Evolutionary conservation across 2,329 filamentous ascomycete species (phyloP), one percentile per base, ranked within the genome.

Genomic region (Pseudomassariella vexata): DNA sequence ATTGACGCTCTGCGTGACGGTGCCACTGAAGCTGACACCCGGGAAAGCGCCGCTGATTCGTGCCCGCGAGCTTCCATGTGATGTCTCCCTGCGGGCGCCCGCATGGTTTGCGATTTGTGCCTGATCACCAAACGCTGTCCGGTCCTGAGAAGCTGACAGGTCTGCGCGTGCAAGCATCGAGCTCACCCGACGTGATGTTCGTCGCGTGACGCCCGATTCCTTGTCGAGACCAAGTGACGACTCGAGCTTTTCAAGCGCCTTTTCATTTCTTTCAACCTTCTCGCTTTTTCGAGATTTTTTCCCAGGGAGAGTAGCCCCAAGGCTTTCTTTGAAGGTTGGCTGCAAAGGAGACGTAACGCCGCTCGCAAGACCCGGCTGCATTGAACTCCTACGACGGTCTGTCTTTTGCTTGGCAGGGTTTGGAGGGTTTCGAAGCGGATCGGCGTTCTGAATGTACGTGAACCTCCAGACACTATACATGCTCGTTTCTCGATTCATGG

Each of bases 111-210:
- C 47, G 7, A 60, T 50, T 3, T 55, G 67, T 42, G 53, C 59
- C 53, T 71, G 74, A 29, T 95, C 88, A 18, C 79, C 73, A 51
- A 94, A 94, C n/a, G 80, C 73, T 1, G 80, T 71, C 47, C 85
- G 74, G 45, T 94, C 88, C 43, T 90, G 85, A 11, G 82, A 92
- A 8, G 85, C 82, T 1, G 86, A 90, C 14, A 95, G 65, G 52
- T 95, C 90, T 19, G 85, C 84, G 48, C 90, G 74, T 11, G 89
- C 89, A 32, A 95, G 68, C 60, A 95, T 74, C 11, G 90, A 96
- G 62, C 92, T 98, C 17, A 96, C 83, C 30, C 92, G 77, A 25
- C 92, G 78, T 12, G 77, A 82, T 39, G 76, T 76, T 37, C 76
- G 66, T 31, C 76, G 63, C 0, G 69, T 70, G 9, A 66, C 65